These are phyloP conservation scores for Spathaspora gorwiae DNA, from an alignment of 805 yeast genomes.

Conservation along the genomic window DNA sequence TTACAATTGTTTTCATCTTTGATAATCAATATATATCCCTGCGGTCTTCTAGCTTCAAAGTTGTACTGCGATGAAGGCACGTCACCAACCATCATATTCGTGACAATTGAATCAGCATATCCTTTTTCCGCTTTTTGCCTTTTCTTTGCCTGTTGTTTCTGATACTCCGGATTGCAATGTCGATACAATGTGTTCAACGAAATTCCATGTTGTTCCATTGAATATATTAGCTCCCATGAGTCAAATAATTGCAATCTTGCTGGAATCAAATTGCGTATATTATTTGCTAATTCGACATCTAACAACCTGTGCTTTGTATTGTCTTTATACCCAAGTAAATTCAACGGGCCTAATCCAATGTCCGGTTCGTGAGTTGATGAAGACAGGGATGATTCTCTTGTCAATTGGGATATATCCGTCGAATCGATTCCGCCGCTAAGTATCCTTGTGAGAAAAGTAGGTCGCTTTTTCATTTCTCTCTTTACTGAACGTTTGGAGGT, in stretches of 20 bases:
- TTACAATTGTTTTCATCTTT: constrained; percentile 58
- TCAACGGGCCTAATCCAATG: constrained; percentile 53
- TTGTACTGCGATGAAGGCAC: constrained; percentile 7
- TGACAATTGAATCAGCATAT: constrained; percentile 32
- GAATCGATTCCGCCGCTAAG: neutral
- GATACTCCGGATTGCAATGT: constrained; percentile 43
- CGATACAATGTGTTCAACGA: constrained; percentile 75
- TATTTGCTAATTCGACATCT: constrained; percentile 62
- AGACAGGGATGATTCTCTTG: neutral
- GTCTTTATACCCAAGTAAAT: constrained; percentile 55
- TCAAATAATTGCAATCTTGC: constrained; percentile 72
- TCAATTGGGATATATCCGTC: constrained; percentile 3
- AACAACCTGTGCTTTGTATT: constrained; percentile 58
- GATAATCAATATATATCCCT: constrained; percentile 73
- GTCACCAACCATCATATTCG: constrained; percentile 25
- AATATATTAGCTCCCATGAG: constrained; percentile 73
- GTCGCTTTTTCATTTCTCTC: constrained; percentile 1
- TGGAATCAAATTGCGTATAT: constrained; percentile 70
- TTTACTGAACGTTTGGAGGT: neutral
- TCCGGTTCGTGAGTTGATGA: neutral
- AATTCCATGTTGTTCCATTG: constrained; percentile 91
- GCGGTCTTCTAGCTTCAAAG: constrained; percentile 27
- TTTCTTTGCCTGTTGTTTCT: constrained; percentile 18
- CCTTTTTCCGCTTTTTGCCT: constrained; percentile 22
- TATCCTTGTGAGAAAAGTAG: constrained; percentile 9